Evolutionary conservation across 2,329 filamentous ascomycete genomes (phyloP), one percentile per base, ranked within the genome.

Genomic region (Pyrenophora tritici-repentis): DNA sequence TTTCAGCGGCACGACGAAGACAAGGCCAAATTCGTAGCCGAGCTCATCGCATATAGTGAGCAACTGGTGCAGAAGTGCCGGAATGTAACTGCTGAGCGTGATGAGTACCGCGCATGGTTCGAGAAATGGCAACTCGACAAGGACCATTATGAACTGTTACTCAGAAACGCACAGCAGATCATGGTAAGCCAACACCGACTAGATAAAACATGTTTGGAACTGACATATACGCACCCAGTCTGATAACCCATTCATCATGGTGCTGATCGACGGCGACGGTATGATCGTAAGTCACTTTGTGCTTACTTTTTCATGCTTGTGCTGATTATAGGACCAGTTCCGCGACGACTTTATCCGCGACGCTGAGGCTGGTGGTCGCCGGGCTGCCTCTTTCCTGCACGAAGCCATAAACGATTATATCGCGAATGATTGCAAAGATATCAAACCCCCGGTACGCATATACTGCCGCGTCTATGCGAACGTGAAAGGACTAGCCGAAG

Each of bases 241-340:
- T 14, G 58, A 58, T 3, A 79, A 83, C 67, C 77, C 81, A 4
- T 84, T 81, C 58, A 73, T 84, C 34, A 66, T 82, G 13, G 73
- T 82, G 26, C 71, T 85, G 31, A 74, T 85, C 41, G 82, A 85
- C 58, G 82, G 80, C 34, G 80, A 83, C 56, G 79, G 77, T 37
- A 78, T 82, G 68, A 76, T 84, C 55, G 61, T 61, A 18, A 52
- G 59, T 26, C 2, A 1, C 51, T 57, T 34, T 17, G 7, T 29
- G 10, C 3, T 20, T 18, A 6, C 10, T 13, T 9, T 22, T 20
- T 6, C 10, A 37, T 14, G 16, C 6, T 2, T 29, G 6, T 29
- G 38, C 50, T 53, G 17, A 72, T 58, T 12, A 16, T 12, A 17
- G 13, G 13, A 12, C 14, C 12, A 64, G 61, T 84, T 85, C 59